These are phyloP conservation scores for Sporobolomyces phaffii DNA, from an alignment of 768 basidiomycete genomes.

Conservation along the genomic window DNA sequence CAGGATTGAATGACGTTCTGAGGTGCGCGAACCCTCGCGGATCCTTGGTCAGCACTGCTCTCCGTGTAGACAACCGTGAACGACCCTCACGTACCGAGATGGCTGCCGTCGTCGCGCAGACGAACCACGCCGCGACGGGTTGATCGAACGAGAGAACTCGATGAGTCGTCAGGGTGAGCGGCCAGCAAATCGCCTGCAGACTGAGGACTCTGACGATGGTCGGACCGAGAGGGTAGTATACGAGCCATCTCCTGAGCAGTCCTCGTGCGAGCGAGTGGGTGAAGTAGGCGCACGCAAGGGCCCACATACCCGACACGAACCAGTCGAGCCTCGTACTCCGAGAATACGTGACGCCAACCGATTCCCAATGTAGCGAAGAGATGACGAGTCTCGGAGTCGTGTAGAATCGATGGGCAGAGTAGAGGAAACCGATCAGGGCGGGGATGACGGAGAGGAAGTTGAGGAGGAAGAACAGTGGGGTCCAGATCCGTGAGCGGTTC, in stretches of 20 bases:
- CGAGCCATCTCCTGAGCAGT: slow-evolving; percentile 78
- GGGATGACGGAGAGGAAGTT: slow-evolving; percentile 36
- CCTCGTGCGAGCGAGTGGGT: slow-evolving; percentile 83
- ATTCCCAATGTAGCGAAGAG: slow-evolving; percentile 6
- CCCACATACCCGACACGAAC: slow-evolving; percentile 36
- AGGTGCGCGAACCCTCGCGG: not conserved
- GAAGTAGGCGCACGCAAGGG: slow-evolving; percentile 59
- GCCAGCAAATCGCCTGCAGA: slow-evolving; percentile 94
- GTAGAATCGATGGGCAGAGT: slow-evolving; percentile 36
- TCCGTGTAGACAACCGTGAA: too few species aligned
- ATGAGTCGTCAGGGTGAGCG: slow-evolving; percentile 79
- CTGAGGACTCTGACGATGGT: slow-evolving; percentile 87
- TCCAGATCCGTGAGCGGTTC: slow-evolving; percentile 15
- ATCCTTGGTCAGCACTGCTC: too few species aligned
- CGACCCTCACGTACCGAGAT: slow-evolving; percentile 45
- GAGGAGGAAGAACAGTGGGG: slow-evolving; percentile 29
- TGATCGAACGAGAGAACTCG: slow-evolving; percentile 64
- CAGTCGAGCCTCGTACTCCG: slow-evolving; percentile 36
- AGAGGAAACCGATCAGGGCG: slow-evolving; percentile 37
- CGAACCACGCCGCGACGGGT: slow-evolving; percentile 81
- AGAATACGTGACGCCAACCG: slow-evolving; percentile 14
- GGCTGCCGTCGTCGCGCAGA: slow-evolving; percentile 82
- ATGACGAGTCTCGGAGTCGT: not conserved
- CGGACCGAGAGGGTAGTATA: slow-evolving; percentile 80
- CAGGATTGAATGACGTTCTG: slow-evolving; percentile 83